Evolutionary conservation across 257 asterid genomes (phyloP).

Genomic region (Gardenia jasminoides): DNA sequence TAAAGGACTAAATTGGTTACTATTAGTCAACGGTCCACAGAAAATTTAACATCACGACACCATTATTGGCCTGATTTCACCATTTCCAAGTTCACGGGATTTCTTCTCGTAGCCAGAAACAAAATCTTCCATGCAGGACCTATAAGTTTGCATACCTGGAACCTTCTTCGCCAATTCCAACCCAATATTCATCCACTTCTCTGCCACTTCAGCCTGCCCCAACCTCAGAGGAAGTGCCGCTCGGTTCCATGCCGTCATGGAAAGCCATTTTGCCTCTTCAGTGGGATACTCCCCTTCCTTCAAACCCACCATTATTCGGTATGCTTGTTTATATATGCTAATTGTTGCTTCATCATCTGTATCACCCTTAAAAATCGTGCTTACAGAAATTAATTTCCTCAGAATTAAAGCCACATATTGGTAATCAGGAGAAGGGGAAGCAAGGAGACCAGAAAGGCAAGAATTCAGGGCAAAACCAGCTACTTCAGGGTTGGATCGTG

Average conservation of each 20-base stretch:
- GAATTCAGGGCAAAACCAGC: constrained; percentile 59
- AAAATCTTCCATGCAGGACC: constrained; percentile 84
- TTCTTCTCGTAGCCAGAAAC: constrained; percentile 56
- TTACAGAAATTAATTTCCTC: constrained; percentile 61
- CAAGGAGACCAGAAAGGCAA: constrained; percentile 65
- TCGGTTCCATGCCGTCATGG: constrained; percentile 95
- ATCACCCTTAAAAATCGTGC: constrained; percentile 48
- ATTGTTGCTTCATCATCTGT: constrained; percentile 48
- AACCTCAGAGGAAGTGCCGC: constrained; percentile 79
- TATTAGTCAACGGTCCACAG: too few relatives aligned
- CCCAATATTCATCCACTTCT: constrained; percentile 86
- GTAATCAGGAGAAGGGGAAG: constrained; percentile 82
- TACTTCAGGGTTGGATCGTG: constrained; percentile 74
- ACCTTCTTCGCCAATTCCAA: constrained; percentile 74
- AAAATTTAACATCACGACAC: constrained; percentile 26
- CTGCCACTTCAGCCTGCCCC: constrained; percentile 64
- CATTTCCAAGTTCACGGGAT: constrained; percentile 24
- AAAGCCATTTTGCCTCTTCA: constrained; percentile 93
- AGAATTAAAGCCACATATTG: constrained; percentile 55
- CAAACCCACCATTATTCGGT: constrained; percentile 86
- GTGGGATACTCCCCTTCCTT: constrained; percentile 80
- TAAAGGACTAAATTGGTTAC: neutral
- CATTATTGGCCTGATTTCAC: constrained; percentile 28
- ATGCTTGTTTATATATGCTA: constrained; percentile 70
- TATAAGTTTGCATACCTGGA: constrained; percentile 70